Percentiles rank a stretch among this genome's conserved stretches.
These are phyloP conservation scores for Trichoderma aggressivum DNA, from an alignment of 2,329 filamentous ascomycete genomes.

Conservation along the genomic window DNA sequence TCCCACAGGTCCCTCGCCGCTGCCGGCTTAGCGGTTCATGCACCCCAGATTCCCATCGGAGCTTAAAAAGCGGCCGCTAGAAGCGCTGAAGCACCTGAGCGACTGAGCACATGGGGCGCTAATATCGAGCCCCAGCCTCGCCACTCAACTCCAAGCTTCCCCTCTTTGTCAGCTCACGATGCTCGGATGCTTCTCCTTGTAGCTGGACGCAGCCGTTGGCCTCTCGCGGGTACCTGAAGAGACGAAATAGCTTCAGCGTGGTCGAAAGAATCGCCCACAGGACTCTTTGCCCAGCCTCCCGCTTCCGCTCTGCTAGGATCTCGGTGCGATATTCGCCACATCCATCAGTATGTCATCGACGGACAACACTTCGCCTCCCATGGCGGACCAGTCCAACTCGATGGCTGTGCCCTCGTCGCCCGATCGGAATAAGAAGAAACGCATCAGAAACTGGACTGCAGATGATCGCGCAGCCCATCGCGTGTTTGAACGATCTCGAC, in stretches of 20 bases:
- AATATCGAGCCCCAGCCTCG: background rate
- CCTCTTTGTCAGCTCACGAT: constrained; percentile 15
- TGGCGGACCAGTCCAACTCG: background rate
- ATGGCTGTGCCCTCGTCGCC: background rate
- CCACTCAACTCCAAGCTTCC: constrained; percentile 10
- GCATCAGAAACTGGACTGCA: constrained; percentile 38
- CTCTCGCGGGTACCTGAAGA: background rate
- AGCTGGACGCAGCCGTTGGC: background rate
- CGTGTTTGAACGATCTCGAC: constrained; percentile 39
- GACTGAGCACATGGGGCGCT: constrained; percentile 9
- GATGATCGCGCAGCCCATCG: constrained; percentile 41
- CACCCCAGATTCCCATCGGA: constrained; percentile 16
- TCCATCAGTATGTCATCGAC: constrained; percentile 8
- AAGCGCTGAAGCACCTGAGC: constrained; percentile 7
- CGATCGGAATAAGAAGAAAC: constrained; percentile 29
- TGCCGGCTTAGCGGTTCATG: constrained; percentile 8
- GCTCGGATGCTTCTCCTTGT: background rate
- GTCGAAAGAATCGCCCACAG: background rate
- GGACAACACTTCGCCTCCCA: constrained; percentile 13
- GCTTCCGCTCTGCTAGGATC: background rate
- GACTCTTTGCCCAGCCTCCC: background rate
- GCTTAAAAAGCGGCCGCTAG: constrained; percentile 14
- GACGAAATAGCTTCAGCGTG: background rate
- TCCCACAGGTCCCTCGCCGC: background rate
- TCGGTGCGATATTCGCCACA: background rate